Conservation (phyloP, 352 stramenopile species). For the Plasmopara muralis region DNA sequence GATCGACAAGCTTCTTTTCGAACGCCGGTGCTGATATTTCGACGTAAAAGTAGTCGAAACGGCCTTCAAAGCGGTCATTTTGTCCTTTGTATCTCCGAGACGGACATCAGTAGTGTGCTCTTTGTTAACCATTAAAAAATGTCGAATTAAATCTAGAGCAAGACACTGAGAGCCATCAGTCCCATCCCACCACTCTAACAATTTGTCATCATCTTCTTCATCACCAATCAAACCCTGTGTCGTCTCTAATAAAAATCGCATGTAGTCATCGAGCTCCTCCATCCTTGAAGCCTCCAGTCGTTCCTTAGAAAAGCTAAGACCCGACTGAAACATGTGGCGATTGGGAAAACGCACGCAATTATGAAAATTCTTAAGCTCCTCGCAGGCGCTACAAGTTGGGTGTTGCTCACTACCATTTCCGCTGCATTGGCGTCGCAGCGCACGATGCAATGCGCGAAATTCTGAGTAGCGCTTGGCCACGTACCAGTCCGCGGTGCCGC, state of each 20-base stretch:
- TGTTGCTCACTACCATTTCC: conserved; percentile 12
- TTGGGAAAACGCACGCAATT: conserved; percentile 40
- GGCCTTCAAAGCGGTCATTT: conserved; percentile 1
- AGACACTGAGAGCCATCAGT: conserved; percentile 23
- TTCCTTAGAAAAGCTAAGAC: conserved; percentile 37
- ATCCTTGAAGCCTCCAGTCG: conserved; percentile 50
- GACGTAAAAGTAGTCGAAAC: conserved; percentile 2
- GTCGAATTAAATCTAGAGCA: conserved; percentile 40
- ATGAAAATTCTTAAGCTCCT: conserved; percentile 45
- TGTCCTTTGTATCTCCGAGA: conserved; percentile 4
- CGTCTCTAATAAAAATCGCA: conserved; percentile 58
- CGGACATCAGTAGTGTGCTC: conserved; percentile 19
- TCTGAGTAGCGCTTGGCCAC: conserved; percentile 72
- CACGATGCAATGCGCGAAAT: conserved; percentile 51
- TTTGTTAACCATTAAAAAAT: conserved; percentile 65
- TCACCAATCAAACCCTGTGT: conserved; percentile 58
- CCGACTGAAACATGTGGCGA: conserved; percentile 44
- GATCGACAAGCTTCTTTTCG: conserved; percentile 27
- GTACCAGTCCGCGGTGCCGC: conserved; percentile 50
- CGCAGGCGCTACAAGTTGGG: conserved; percentile 33
- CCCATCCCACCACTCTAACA: conserved; percentile 18
- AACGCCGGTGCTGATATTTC: conserved; percentile 21
- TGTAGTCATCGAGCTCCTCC: conserved; percentile 55
- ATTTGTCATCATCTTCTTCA: conserved; percentile 28
- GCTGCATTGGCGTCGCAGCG: conserved; percentile 29